Conservation (phyloP, 192 early-diverging fungal species). For the Dimargaris cristalligena region DNA sequence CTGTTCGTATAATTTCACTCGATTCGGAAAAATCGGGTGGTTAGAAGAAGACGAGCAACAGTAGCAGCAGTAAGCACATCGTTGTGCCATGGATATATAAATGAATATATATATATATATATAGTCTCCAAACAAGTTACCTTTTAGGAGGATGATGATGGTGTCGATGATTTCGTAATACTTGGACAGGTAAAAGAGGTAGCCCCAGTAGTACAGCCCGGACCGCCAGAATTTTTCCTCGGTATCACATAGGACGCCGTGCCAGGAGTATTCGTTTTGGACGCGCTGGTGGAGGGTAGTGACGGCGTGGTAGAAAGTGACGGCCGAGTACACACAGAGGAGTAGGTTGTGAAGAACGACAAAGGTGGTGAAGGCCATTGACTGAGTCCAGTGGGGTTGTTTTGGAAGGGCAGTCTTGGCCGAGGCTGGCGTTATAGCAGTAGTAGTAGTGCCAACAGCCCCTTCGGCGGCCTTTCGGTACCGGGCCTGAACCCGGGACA, state of each 20-base stretch:
- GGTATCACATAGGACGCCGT: slow-evolving; percentile 45
- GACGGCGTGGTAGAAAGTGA: slow-evolving; percentile 48
- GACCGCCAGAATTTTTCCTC: slow-evolving; percentile 48
- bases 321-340: slow-evolving; percentile 50
- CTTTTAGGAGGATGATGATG: slow-evolving; percentile 67
- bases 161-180: slow-evolving; percentile 83
- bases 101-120: not conserved
- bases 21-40: no score
- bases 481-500: slow-evolving; percentile 10
- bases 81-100: not conserved
- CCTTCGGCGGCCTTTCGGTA: not conserved
- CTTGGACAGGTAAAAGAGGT: slow-evolving; percentile 77
- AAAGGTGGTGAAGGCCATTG: slow-evolving; percentile 40
- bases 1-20: no score
- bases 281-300: slow-evolving; percentile 35
- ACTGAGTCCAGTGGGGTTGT: not conserved
- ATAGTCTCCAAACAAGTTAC: slow-evolving; percentile 17
- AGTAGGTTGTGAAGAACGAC: slow-evolving; percentile 61
- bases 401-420: not conserved
- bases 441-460: not conserved
- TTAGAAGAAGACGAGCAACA: not conserved
- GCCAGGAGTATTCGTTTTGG: slow-evolving; percentile 25
- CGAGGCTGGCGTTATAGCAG: not conserved
- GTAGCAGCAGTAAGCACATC: not conserved
- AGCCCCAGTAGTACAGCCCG: slow-evolving; percentile 64